Evolutionary conservation across 805 yeast genomes (phyloP), one percentile per base, ranked within the genome.

Genomic region (Sugiyamaella floridensis): DNA sequence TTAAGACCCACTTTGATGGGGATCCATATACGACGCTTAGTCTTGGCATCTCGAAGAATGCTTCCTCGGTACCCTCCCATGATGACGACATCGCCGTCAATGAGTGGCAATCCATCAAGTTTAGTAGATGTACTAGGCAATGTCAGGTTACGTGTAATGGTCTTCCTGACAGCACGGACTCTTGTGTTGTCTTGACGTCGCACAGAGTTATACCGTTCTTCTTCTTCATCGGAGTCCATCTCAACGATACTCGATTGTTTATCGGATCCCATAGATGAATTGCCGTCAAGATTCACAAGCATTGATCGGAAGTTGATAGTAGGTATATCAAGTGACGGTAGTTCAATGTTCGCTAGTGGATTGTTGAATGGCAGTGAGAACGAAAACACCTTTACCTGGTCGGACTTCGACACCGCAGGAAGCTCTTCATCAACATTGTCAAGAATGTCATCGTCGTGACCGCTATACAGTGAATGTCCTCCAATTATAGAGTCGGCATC

Each of bases 1-100:
- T 86, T 83, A 49, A 90, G 75, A 0, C 96, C 96, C 0, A 92
- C 96, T 60, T 86, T 85, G 20, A 76, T 66, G 0, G 97, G 97
- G 42, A 89, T 79, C 97, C 97, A 90, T 1, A 86, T 78, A 49
- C 92, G 72, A 55, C 82, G 79, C 12, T 74, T 68, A 0, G 95
- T 83, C 11, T 71, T 70, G 0, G 79, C 63, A 61, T 87, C 93
- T 44, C 92, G 67, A 49, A 90, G 69, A 4, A 85, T 78, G 45
- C 89, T 80, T 1, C 97, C 97, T 60, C 97, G 74, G 67, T 86
- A 90, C 0, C 97, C 97, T 4, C 97, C 97, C 67, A 90, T 54
- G 1, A 90, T 73, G 1, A 90, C 79, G 1, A 90, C 75, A 62
- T 89, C 89, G 4, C 97, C 97, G 19, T 81, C 83, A 1, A 89